A percentile compares a stretch with the other conserved stretches of the same genome.
Evolutionary conservation across 306 rosid genomes (phyloP).

Genomic region (Glycine tomentella): DNA sequence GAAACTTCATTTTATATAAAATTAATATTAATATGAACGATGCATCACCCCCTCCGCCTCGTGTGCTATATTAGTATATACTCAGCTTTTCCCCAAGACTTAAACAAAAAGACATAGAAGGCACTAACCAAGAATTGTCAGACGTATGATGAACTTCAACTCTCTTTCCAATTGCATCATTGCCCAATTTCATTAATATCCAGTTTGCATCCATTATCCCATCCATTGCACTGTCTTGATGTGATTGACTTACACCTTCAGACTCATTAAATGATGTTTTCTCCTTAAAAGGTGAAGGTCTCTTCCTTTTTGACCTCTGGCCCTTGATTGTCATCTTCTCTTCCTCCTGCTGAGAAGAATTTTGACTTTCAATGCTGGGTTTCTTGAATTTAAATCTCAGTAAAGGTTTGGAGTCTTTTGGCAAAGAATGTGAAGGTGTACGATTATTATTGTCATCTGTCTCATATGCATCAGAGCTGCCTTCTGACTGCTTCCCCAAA

Average conservation of each 20-base stretch:
- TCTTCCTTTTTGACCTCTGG: conserved; percentile 94
- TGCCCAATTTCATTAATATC: conserved; percentile 94
- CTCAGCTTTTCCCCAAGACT: background rate
- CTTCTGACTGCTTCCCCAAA: conserved; percentile 68
- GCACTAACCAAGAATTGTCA: conserved; percentile 85
- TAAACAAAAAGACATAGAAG: conserved; percentile 22
- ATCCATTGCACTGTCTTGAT: conserved; percentile 67
- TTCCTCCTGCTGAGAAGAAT: conserved; percentile 66
- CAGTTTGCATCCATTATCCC: conserved; percentile 96
- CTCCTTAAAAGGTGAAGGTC: conserved; percentile 78
- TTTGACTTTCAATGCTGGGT: conserved; percentile 73
- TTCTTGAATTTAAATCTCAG: conserved; percentile 85
- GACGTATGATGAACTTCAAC: conserved; percentile 93
- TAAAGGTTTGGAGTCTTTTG: conserved; percentile 81
- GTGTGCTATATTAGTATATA: conserved; percentile 2
- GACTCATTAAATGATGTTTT: conserved; percentile 60
- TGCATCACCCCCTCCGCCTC: background rate
- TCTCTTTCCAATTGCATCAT: conserved; percentile 95
- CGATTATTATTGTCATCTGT: conserved; percentile 57
- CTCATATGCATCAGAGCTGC: conserved; percentile 59
- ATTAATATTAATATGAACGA: background rate
- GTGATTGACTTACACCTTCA: conserved; percentile 58
- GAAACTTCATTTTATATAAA: background rate
- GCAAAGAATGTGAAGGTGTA: conserved; percentile 61
- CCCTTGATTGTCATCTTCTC: conserved; percentile 80